A percentile compares a stretch with the other conserved stretches of the same genome.
phyloP scores from a whole-genome alignment of 1,284 basidiomycete species.

The Mycena sp. region DNA sequence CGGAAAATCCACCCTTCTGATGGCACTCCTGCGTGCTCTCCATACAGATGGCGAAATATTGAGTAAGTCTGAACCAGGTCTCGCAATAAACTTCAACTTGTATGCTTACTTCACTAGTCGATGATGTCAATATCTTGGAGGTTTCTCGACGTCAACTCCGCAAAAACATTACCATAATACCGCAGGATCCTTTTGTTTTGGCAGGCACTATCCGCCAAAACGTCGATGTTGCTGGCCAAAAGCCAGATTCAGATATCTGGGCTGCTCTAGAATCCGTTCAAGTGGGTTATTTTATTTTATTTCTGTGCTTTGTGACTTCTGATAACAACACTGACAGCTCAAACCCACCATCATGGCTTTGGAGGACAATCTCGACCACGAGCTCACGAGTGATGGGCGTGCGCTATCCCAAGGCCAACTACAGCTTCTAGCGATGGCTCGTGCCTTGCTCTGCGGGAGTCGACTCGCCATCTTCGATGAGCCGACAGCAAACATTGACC shows the following conservation, averaged over 20 bases:
- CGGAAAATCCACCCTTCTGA: slow-evolving; percentile 46
- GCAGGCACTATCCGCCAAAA: slow-evolving; percentile 17
- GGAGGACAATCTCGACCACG: slow-evolving; percentile 49
- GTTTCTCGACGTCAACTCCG: not conserved
- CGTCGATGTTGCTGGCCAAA: not conserved
- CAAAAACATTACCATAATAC: slow-evolving; percentile 8
- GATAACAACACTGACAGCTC: not conserved
- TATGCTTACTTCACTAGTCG: not conserved
- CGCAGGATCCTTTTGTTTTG: slow-evolving; percentile 11
- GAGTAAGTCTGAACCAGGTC: not conserved
- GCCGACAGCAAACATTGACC: slow-evolving; percentile 54
- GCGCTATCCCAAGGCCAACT: slow-evolving; percentile 79
- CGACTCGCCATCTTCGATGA: slow-evolving; percentile 69
- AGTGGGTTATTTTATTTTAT: not conserved
- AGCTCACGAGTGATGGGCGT: slow-evolving; percentile 64
- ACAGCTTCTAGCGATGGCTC: slow-evolving; percentile 68
- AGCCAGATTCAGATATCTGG: slow-evolving; percentile 16
- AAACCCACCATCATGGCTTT: slow-evolving; percentile 10
- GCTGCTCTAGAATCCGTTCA: slow-evolving; percentile 14
- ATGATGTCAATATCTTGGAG: slow-evolving; percentile 6
- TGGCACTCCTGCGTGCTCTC: slow-evolving; percentile 9
- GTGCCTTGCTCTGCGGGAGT: slow-evolving; percentile 63
- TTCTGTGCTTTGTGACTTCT: not conserved
- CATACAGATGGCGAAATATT: slow-evolving; percentile 13
- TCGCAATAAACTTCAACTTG: not conserved